Conservation (phyloP, 257 asterid genomes). For the Solanum chmielewskii region DNA sequence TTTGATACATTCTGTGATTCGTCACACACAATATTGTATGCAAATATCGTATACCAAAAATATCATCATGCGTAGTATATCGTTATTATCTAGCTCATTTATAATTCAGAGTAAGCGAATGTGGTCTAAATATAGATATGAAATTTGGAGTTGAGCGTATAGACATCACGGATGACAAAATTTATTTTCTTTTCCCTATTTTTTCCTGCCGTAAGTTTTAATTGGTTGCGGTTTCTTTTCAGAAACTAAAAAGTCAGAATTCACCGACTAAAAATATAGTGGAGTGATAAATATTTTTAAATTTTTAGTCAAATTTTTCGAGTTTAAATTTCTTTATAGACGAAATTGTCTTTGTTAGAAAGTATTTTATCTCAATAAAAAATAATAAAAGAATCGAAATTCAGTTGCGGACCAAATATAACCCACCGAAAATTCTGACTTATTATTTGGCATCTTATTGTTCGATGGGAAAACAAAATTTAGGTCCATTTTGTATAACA, state of each 20-base stretch:
- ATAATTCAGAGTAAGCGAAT: too few species aligned
- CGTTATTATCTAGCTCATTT: too few species aligned
- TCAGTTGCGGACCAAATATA: background rate
- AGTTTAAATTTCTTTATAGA: fast-evolving
- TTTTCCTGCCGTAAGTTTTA: background rate
- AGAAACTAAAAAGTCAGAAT: too few species aligned
- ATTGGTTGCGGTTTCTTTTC: background rate
- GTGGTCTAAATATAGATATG: background rate
- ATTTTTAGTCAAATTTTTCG: fast-evolving
- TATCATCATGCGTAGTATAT: background rate
- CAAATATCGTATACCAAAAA: too few species aligned
- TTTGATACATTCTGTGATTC: background rate
- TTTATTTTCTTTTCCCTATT: background rate
- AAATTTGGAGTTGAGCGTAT: background rate
- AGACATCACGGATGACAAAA: background rate
- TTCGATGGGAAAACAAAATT: background rate
- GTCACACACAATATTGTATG: background rate
- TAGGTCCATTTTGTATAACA: background rate
- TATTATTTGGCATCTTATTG: background rate
- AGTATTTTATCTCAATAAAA: fast-evolving
- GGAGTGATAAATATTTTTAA: too few species aligned
- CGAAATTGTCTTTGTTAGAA: fast-evolving
- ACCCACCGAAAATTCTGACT: background rate
- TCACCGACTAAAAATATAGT: too few species aligned
- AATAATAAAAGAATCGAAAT: background rate